Evolutionary conservation across 2,329 filamentous ascomycete genomes (phyloP).

Genomic region (Scedosporium aurantiacum): DNA sequence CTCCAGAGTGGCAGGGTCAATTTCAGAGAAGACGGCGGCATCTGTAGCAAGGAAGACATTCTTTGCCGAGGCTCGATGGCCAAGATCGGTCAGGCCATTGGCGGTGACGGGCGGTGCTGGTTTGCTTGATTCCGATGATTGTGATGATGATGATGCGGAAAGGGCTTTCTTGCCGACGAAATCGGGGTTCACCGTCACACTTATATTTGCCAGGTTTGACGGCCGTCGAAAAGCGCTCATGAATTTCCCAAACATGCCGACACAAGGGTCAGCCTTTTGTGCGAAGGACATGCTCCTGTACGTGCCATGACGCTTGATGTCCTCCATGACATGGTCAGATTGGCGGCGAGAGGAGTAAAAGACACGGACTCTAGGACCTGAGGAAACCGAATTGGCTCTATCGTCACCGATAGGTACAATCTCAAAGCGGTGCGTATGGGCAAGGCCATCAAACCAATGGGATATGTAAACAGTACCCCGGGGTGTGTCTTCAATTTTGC

Average conservation of each 20-base stretch:
- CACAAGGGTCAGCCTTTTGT: slow-evolving; percentile 62
- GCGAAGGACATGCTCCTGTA: slow-evolving; percentile 53
- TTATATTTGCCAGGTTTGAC: slow-evolving; percentile 41
- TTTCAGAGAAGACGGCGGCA: slow-evolving; percentile 40
- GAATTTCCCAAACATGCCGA: slow-evolving; percentile 60
- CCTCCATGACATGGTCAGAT: slow-evolving; percentile 49
- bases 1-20: slow-evolving; percentile 63
- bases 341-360: slow-evolving; percentile 63
- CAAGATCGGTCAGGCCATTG: slow-evolving; percentile 14
- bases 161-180: slow-evolving; percentile 38
- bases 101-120: background rate
- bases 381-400: slow-evolving; percentile 2
- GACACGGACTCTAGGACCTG: slow-evolving; percentile 29
- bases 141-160: background rate
- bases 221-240: slow-evolving; percentile 45
- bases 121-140: background rate
- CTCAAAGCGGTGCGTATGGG: slow-evolving; percentile 26
- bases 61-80: slow-evolving; percentile 27
- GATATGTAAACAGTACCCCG: slow-evolving; percentile 47
- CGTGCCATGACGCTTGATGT: slow-evolving; percentile 48
- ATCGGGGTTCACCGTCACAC: slow-evolving; percentile 55
- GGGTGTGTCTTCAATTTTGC: slow-evolving; percentile 45
- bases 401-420: slow-evolving; percentile 12
- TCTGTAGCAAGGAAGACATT: slow-evolving; percentile 49
- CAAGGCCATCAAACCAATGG: slow-evolving; percentile 77